Conservation (phyloP, 2,329 filamentous ascomycete genomes). For the Paradendryphiella salina region DNA sequence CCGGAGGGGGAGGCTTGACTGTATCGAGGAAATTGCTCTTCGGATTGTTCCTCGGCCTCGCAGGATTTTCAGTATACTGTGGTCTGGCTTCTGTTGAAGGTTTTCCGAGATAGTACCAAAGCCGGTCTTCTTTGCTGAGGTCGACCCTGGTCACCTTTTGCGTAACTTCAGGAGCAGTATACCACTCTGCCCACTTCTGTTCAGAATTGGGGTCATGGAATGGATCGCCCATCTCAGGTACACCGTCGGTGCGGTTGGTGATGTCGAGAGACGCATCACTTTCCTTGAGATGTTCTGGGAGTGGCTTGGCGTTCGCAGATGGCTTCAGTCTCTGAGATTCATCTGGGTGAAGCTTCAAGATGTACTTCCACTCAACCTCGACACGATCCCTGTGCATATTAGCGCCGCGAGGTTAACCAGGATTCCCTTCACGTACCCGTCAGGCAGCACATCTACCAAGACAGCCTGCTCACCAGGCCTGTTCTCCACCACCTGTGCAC, state of each 20-base stretch:
- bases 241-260: constrained; percentile 55
- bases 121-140: constrained; percentile 69
- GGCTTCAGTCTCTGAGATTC: constrained; percentile 75
- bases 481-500: constrained; percentile 85
- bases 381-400: constrained; percentile 62
- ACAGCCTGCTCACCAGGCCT: constrained; percentile 72
- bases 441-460: constrained; percentile 80
- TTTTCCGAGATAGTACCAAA: constrained; percentile 88
- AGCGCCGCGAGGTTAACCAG: constrained; percentile 9
- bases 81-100: constrained; percentile 87
- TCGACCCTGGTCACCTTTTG: constrained; percentile 69
- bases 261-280: constrained; percentile 50
- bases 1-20: constrained; percentile 51
- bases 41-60: constrained; percentile 63
- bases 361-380: constrained; percentile 84
- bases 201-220: constrained; percentile 53
- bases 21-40: constrained; percentile 75
- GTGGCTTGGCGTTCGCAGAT: constrained; percentile 70
- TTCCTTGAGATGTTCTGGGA: constrained; percentile 62
- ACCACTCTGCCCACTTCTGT: constrained; percentile 68
- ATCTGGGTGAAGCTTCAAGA: constrained; percentile 70
- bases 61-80: constrained; percentile 82
- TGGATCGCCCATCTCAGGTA: constrained; percentile 52
- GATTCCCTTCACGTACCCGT: constrained; percentile 63
- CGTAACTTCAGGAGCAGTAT: constrained; percentile 53